Conservation (phyloP, 1,139 yeast species). For the Geotrichum fermentans region DNA sequence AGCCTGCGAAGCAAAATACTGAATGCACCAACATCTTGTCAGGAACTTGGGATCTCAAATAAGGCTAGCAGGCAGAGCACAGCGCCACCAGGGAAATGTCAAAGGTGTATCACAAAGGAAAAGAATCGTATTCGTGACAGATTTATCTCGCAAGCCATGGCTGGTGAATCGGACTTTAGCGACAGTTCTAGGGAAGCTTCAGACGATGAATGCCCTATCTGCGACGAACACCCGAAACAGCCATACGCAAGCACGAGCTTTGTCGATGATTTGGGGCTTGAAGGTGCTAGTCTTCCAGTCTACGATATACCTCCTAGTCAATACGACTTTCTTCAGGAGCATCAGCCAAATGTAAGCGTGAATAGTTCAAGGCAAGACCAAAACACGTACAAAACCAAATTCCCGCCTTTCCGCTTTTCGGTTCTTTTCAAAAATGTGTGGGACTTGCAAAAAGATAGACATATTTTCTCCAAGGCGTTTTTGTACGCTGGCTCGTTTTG, state of each 20-base stretch:
- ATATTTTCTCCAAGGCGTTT: constrained; percentile 47
- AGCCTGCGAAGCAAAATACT: constrained; percentile 39
- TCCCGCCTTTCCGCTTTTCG: constrained; percentile 51
- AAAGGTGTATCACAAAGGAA: not conserved
- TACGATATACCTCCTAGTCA: no score
- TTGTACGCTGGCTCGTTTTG: constrained; percentile 58
- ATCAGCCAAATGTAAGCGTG: no score
- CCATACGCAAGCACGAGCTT: no score
- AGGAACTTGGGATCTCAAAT: constrained; percentile 18
- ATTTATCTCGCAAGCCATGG: not conserved
- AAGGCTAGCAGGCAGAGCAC: not conserved
- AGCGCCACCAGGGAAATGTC: not conserved
- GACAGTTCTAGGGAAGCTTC: no score
- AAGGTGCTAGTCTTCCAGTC: no score
- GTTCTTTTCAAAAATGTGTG: constrained; percentile 45
- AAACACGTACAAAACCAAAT: constrained; percentile 32
- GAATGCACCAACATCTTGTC: constrained; percentile 23
- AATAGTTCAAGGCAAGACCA: no score
- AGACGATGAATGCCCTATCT: no score
- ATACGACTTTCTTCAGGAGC: no score
- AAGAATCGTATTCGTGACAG: not conserved
- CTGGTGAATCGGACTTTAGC: not conserved
- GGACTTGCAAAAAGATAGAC: constrained; percentile 31
- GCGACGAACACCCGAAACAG: not conserved
- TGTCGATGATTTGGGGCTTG: no score